Conservation (phyloP, 2,329 filamentous ascomycete genomes). For the Aureobasidium sp. region DNA sequence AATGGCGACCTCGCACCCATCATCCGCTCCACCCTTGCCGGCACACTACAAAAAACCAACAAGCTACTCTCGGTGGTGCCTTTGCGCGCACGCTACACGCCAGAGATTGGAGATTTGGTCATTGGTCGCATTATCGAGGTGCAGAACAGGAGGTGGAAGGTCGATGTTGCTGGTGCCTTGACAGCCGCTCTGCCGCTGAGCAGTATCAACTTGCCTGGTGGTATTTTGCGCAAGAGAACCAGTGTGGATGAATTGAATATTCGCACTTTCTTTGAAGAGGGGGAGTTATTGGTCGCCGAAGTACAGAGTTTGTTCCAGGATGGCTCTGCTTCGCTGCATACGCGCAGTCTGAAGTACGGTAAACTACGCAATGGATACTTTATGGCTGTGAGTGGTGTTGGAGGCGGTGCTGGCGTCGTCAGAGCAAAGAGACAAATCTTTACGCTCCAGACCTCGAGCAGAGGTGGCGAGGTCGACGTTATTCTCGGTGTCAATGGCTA, state of each 20-base stretch:
- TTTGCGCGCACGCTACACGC: conserved; percentile 83
- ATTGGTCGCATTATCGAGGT: conserved; percentile 91
- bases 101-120: conserved; percentile 92
- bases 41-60: conserved; percentile 87
- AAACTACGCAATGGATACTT: conserved; percentile 94
- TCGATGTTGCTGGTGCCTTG: conserved; percentile 83
- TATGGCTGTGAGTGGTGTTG: conserved; percentile 69
- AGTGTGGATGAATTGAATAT: conserved; percentile 97
- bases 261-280: conserved; percentile 91
- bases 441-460: conserved; percentile 57
- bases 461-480: conserved; percentile 67
- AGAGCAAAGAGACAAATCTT: conserved; percentile 79
- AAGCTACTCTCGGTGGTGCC: conserved; percentile 89
- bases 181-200: conserved; percentile 78
- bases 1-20: conserved; percentile 43
- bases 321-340: conserved; percentile 81
- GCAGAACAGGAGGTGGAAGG: conserved; percentile 87
- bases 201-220: conserved; percentile 89
- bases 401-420: conserved; percentile 72
- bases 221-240: conserved; percentile 82
- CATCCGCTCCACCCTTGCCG: conserved; percentile 85
- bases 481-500: conserved; percentile 93
- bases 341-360: conserved; percentile 82
- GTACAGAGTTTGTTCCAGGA: conserved; percentile 85
- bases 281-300: conserved; percentile 87